Evolutionary conservation across 257 asterid species (phyloP).

Genomic region (Gentiana dahurica): DNA sequence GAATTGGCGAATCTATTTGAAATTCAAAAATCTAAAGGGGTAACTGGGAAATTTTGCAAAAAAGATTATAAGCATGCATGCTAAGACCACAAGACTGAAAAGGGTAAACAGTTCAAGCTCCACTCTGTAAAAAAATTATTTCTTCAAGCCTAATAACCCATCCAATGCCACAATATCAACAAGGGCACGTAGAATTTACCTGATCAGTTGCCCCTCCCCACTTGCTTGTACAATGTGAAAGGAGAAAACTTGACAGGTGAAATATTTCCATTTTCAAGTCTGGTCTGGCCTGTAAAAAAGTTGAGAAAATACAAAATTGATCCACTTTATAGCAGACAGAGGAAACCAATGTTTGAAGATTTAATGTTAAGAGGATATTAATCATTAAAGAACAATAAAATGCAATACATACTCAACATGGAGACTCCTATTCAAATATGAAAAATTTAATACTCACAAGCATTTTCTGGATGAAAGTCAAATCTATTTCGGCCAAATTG

Average conservation of each 20-base stretch:
- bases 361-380: not conserved
- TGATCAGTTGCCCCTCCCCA: constrained; percentile 82
- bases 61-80: too few relatives aligned
- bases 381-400: not conserved
- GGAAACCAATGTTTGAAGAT: constrained; percentile 4
- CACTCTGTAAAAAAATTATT: too few relatives aligned
- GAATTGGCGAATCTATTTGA: too few relatives aligned
- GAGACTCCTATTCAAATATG: not conserved
- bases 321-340: too few relatives aligned
- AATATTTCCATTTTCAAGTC: constrained; percentile 97
- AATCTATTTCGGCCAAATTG: constrained; percentile 85
- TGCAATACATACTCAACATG: not conserved
- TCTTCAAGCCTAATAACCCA: not conserved
- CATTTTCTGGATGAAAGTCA: constrained; percentile 82
- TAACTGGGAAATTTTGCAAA: too few relatives aligned
- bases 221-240: constrained; percentile 83
- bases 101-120: too few relatives aligned
- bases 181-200: constrained; percentile 29
- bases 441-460: constrained; percentile 45
- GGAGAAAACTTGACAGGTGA: constrained; percentile 92
- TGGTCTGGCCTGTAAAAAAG: constrained; percentile 67
- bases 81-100: too few relatives aligned
- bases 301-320: constrained; percentile 3
- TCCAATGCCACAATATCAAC: constrained; percentile 9
- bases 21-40: too few relatives aligned